Evolutionary conservation across 257 asterid genomes (phyloP), one percentile per base, ranked within the genome.

Genomic region (Ballota nigra): DNA sequence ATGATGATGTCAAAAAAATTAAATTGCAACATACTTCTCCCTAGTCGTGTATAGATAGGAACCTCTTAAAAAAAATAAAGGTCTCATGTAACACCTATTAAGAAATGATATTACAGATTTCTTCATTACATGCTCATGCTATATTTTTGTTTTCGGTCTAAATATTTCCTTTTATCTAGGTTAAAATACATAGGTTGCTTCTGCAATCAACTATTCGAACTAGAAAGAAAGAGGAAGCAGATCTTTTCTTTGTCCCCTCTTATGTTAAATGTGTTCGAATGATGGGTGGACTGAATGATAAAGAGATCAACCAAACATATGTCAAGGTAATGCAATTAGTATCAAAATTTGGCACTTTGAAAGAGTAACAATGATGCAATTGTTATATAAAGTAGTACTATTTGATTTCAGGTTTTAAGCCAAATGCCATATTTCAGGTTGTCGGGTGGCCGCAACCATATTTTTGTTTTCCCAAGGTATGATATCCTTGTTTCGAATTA

Each of bases 391-490:
- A 19, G 28, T 23, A 8, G 41, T 70, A 51, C 72, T 66, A 70
- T 81, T 83, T 83, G 70, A 75, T 89, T 87, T 84, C 96, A 94
- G 98, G 95, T 94, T 74, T 79, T 91, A 77, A 85, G 96, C 79
- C 98, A 94, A 84, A 94, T 94, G 99, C 97, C 97, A 69, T 83
- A 88, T 83, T 94, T 91, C 87, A 84, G 98, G 85, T 81, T 94
- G 74, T 86, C 98, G 60, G 93, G 97, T 66, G 97, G 99, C 51
- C 93, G 99, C 70, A 72, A 89, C 78, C 99, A 94, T 83, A 75
- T 94, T 66, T 91, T 91, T 83, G 89, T 94, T 62, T 94, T 94
- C 80, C 99, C 99, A 52, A 91, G 98, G 97, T 94, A 79, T 75
- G 75, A 24, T 18, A 19, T 22, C 63, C 47, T 65, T 59, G 47